Evolutionary conservation across 192 early-diverging fungal genomes (phyloP).

Genomic region (Podila epigama): DNA sequence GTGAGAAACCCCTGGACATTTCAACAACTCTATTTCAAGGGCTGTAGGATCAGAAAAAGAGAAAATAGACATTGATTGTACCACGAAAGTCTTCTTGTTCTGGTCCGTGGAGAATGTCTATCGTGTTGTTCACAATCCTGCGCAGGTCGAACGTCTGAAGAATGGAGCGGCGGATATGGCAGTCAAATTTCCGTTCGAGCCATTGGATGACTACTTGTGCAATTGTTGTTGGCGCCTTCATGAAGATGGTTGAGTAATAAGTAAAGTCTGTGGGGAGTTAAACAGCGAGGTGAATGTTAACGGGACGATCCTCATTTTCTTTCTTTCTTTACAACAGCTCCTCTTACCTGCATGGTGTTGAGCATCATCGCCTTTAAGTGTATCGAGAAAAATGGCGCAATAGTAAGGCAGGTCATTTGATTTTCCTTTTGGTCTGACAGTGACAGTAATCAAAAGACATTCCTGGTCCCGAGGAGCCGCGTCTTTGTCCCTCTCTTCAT

Average conservation of each 20-base stretch:
- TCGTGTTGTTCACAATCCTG: constrained; percentile 18
- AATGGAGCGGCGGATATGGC: constrained; percentile 20
- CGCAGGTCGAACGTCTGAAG: constrained; percentile 38
- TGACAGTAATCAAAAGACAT: constrained; percentile 22
- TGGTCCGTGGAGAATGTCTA: constrained; percentile 19
- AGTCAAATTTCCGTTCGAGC: constrained; percentile 42
- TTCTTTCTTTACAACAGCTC: background rate
- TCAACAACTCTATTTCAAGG: no score
- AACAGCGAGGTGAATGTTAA: no score
- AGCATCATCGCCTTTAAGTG: background rate
- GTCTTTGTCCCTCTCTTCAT: background rate
- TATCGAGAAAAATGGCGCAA: constrained; percentile 12
- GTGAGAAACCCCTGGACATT: background rate
- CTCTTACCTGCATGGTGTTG: background rate
- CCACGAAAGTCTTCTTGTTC: constrained; percentile 10
- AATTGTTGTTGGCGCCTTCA: constrained; percentile 22
- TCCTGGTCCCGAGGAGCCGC: background rate
- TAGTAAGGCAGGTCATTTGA: constrained; percentile 18
- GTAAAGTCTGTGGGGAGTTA: constrained; percentile 11
- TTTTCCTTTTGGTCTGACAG: constrained; percentile 40
- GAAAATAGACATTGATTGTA: no score
- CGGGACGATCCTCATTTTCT: no score
- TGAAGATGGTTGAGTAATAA: constrained; percentile 14
- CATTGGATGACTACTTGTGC: constrained; percentile 23
- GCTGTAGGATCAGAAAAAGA: no score